These are phyloP conservation scores for Plasmopara halstedii DNA, from an alignment of 352 stramenopile species.

Conservation along the genomic window DNA sequence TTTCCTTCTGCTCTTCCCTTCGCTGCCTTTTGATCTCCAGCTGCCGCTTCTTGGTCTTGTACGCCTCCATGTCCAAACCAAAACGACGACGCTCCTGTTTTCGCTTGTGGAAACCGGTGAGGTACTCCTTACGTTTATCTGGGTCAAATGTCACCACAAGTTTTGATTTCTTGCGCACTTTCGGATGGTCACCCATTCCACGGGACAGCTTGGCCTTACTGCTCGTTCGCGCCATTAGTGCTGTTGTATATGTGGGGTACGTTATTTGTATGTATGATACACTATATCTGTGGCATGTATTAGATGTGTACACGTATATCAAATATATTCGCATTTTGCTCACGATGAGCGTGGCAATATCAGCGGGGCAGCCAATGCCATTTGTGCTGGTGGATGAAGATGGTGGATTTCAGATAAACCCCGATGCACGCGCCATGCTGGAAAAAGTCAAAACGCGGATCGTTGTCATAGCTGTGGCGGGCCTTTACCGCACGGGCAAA, in stretches of 20 bases:
- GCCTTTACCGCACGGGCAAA: conserved; percentile 87
- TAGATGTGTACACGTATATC: too few relatives aligned
- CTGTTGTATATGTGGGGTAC: background rate
- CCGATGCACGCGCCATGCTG: conserved; percentile 58
- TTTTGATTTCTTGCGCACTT: conserved; percentile 77
- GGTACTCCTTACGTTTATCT: conserved; percentile 82
- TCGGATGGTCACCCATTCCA: conserved; percentile 27
- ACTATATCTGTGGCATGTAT: conserved; percentile 6
- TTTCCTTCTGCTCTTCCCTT: conserved; percentile 71
- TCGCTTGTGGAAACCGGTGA: conserved; percentile 83
- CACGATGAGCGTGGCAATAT: conserved; percentile 19
- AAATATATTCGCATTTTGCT: too few relatives aligned
- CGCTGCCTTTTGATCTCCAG: conserved; percentile 77
- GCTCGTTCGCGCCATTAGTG: conserved; percentile 9
- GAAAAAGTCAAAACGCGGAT: conserved; percentile 69
- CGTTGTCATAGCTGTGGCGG: conserved; percentile 80
- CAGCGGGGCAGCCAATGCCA: conserved; percentile 49
- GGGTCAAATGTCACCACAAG: conserved; percentile 81
- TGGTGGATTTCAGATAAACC: conserved; percentile 72
- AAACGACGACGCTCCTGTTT: conserved; percentile 84
- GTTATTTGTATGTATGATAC: background rate
- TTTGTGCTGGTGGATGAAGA: conserved; percentile 78
- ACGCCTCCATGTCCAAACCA: conserved; percentile 84
- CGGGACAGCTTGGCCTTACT: conserved; percentile 17
- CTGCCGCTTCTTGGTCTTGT: conserved; percentile 80